Base-by-base conservation (phyloP, 805 yeast species). In the Torulaspora gathmanii region DNA sequence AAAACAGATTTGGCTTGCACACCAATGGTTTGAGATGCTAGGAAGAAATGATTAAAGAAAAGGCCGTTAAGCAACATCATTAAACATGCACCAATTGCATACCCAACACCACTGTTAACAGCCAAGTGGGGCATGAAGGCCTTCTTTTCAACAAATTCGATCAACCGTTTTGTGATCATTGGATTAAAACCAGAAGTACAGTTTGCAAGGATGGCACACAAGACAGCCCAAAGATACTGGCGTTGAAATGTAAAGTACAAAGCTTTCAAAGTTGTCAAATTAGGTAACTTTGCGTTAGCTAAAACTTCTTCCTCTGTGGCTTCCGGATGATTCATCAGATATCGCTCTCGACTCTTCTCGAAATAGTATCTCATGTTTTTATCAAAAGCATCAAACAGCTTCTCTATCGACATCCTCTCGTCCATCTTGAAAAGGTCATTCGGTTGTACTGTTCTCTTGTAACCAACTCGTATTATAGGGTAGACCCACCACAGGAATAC, bases 1-100 rank as follows among this genome's bases (percentile, higher is more conserved):
- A 88, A 65, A 2, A 83, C 75, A 0, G 89, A 82, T 57, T 86
- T 80, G 3, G 75, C 77, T 58, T 81, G 79, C 13, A 83, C 85
- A 52, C 96, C 95, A 9, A 76, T 70, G 46, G 80, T 57, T 70
- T 77, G 76, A 4, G 86, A 70, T 26, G 69, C 68, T 54, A 81
- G 81, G 60, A 85, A 84, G 51, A 73, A 80, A 58, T 82, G 84
- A 40, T 86, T 82, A 40, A 80, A 69, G 36, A 68, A 54, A 10
- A 78, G 37, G 33, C 82, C 78, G 42, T 72, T 66, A 1, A 70
- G 31, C 13, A 77, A 51, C 53, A 83, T 76, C 63, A 89, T 69
- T 1, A 70, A 52, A 33, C 81, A 74, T 9, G 85, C 72, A 15
- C 90, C 95, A 38, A 88, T 67, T 7, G 90, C 83, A 54, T 78